phyloP scores from a whole-genome alignment of 1,139 yeast genomes.

The Debaryomyces fabryi region DNA sequence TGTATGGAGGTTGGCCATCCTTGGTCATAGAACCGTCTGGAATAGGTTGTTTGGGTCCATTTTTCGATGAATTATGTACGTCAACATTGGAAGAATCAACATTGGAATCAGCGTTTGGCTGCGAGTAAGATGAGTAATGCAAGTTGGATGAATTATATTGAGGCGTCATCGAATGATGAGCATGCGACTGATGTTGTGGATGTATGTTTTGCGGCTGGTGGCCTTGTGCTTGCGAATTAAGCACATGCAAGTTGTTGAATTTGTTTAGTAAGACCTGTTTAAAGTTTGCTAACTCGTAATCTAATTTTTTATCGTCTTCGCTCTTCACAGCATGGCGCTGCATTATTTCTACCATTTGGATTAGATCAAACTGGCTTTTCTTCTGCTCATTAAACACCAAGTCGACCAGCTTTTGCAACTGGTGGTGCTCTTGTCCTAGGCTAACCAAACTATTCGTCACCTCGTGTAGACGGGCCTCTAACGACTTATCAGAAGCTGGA shows the following conservation, averaged over 20 bases:
- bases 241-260: conserved; percentile 8
- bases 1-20: conserved; percentile 1
- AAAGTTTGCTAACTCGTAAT: conserved; percentile 10
- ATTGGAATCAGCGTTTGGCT: conserved; percentile 10
- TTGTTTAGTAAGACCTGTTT: conserved; percentile 8
- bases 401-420: conserved; percentile 47
- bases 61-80: background rate
- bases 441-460: conserved; percentile 38
- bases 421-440: conserved; percentile 40
- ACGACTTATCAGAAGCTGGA: conserved; percentile 7
- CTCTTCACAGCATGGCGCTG: conserved; percentile 25
- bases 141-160: conserved; percentile 44
- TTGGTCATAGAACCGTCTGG: conserved; percentile 1
- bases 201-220: conserved; percentile 1
- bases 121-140: conserved; percentile 30
- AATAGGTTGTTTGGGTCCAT: background rate
- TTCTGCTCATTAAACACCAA: conserved; percentile 47
- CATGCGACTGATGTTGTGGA: conserved; percentile 5
- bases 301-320: conserved; percentile 1
- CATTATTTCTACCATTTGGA: conserved; percentile 50
- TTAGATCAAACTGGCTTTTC: conserved; percentile 51
- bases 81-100: background rate
- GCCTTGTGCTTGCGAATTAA: background rate
- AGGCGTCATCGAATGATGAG: conserved; percentile 28
- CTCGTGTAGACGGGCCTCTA: conserved; percentile 32